Conservation (phyloP, 1,284 basidiomycete species). For the Pyrrhoderma lamaoense region DNA sequence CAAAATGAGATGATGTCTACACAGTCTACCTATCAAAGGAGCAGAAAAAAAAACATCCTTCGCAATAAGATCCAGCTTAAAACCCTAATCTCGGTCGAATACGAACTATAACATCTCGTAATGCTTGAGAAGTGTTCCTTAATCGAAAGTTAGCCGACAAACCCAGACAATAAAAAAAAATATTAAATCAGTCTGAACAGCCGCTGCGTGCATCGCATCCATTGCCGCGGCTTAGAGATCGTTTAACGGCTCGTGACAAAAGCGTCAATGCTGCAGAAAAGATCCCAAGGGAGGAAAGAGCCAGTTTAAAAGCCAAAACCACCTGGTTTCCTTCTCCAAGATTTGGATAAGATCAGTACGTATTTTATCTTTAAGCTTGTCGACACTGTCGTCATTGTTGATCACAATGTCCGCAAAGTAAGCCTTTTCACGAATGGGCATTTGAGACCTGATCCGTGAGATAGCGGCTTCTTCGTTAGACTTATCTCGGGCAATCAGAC, state of each 20-base stretch:
- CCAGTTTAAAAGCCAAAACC: slow-evolving; percentile 73
- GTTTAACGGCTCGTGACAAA: not conserved
- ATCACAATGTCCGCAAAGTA: slow-evolving; percentile 80
- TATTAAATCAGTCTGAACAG: no score
- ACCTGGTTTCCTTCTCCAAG: slow-evolving; percentile 50
- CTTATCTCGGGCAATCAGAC: slow-evolving; percentile 66
- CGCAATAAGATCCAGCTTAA: no score
- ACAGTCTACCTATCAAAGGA: no score
- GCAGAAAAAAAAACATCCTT: no score
- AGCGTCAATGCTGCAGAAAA: slow-evolving; percentile 32
- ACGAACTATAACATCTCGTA: no score
- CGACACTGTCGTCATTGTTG: slow-evolving; percentile 77
- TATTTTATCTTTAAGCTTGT: slow-evolving; percentile 68
- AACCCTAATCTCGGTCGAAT: no score
- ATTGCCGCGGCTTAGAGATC: not conserved
- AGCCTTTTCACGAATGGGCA: slow-evolving; percentile 75
- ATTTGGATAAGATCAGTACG: slow-evolving; percentile 47
- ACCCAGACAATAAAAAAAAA: no score
- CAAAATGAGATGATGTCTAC: no score
- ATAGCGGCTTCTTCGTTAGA: slow-evolving; percentile 57
- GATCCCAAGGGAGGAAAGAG: slow-evolving; percentile 72
- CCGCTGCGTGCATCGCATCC: no score
- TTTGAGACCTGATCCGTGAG: slow-evolving; percentile 73
- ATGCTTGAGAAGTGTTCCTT: no score
- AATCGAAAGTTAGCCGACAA: no score